Evolutionary conservation across 192 early-diverging fungal genomes (phyloP), one percentile per base, ranked within the genome.

Genomic region (Gamsiella multidivaricata): DNA sequence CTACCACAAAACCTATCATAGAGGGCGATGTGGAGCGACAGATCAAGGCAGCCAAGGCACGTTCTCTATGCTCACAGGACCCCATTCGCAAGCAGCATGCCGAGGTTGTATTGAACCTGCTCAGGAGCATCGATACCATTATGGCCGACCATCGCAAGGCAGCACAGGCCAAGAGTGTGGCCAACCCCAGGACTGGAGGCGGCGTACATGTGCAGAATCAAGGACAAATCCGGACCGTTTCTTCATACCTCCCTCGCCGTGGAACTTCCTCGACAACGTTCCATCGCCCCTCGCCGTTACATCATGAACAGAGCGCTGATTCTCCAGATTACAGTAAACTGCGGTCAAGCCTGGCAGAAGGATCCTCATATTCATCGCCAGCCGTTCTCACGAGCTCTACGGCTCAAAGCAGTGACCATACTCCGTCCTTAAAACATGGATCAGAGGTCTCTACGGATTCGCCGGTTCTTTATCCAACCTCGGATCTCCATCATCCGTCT

Each of bases 41-140:
- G 9, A 9, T 68, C 10, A 49, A 42, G 31, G 74, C 74, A 1
- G 74, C 74, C 11, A 45, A 69, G 32, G 74, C 74, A 8, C 47
- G 74, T 12, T 34, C 74, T 15, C 37, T 69, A 11, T 78, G 74
- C 36, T 34, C 55, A 1, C 23, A 64, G 23, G 74, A 78, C 29
- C 74, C 74, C 45, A 47, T 59, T 29, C 65, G 74, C 15, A 62
- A 52, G 33, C 74, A 78, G 52, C 74, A 78, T 26, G 74, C 74
- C 0, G 66, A 78, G 17, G 74, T 78, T 2, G 33, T 78, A 7
- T 45, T 68, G 46, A 69, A 51, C 37, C 22, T 78, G 15, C 59
- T 78, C 46, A 78, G 69, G 61, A 78, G 63, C 17, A 69, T 78
- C 17, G 66, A 78, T 22, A n/a, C 66, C 3, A 29, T 78, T n/a